Evolutionary conservation across 306 rosid species (phyloP).

Genomic region (Abrus precatorius): DNA sequence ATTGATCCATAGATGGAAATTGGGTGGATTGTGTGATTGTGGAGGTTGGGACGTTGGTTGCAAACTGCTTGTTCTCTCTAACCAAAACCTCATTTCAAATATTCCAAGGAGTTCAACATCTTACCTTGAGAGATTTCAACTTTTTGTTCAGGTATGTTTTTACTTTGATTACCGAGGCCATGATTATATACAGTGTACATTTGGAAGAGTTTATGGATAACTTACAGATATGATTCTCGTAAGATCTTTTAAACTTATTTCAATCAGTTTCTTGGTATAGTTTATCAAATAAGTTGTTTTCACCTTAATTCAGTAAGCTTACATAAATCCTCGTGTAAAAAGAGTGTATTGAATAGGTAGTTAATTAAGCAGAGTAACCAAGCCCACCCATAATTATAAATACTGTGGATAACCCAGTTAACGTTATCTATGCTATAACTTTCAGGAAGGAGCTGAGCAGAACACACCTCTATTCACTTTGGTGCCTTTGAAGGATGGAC

Average conservation of each 20-base stretch:
- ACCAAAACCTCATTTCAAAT: constrained; percentile 51
- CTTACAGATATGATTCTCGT: too few species aligned
- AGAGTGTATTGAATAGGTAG: too few species aligned
- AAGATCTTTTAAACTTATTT: too few species aligned
- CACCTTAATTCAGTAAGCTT: too few species aligned
- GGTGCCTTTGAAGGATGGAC: constrained; percentile 77
- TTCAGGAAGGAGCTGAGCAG: constrained; percentile 72
- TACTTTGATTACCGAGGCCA: constrained; percentile 11
- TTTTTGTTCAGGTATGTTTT: constrained; percentile 70
- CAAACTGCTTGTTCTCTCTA: constrained; percentile 81
- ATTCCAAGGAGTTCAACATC: constrained; percentile 46
- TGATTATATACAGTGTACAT: not conserved
- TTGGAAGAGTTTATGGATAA: too few species aligned
- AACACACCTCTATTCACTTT: constrained; percentile 66
- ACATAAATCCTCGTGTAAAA: too few species aligned
- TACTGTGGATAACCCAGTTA: constrained; percentile 16
- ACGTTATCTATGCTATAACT: constrained; percentile 33
- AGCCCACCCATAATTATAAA: too few species aligned
- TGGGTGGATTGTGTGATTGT: constrained; percentile 89
- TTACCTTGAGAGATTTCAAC: constrained; percentile 59
- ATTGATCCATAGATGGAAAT: constrained; percentile 78
- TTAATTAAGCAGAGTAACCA: too few species aligned
- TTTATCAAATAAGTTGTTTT: too few species aligned
- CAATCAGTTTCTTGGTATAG: too few species aligned
- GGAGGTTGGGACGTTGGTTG: constrained; percentile 99